These are phyloP conservation scores for Zygoascus bituminiphila DNA, from an alignment of 805 yeast genomes.

Conservation along the genomic window DNA sequence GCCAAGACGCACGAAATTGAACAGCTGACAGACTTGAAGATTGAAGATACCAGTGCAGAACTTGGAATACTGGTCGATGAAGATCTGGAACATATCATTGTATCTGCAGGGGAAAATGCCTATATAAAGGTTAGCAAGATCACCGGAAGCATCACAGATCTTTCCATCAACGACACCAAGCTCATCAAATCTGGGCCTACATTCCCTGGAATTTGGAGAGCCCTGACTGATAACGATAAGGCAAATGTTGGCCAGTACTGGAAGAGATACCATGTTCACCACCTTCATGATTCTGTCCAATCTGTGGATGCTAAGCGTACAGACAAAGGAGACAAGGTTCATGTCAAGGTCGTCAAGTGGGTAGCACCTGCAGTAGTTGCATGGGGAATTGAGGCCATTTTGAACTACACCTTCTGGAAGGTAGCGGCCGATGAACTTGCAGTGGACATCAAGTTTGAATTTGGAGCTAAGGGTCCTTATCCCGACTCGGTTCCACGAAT, in stretches of 20 bases:
- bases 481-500: constrained; percentile 29
- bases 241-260: constrained; percentile 23
- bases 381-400: constrained; percentile 23
- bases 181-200: constrained; percentile 5
- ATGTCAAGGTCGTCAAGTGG: constrained; percentile 14
- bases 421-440: constrained; percentile 4
- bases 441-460: constrained; percentile 8
- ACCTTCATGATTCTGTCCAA: constrained; percentile 14
- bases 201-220: constrained; percentile 11
- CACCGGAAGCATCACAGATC: constrained; percentile 9
- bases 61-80: background rate
- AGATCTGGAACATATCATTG: background rate
- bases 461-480: constrained; percentile 14
- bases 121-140: constrained; percentile 2
- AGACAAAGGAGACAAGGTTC: constrained; percentile 4
- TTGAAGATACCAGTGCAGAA: background rate
- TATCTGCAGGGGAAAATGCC: background rate
- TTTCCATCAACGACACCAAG: constrained; percentile 9
- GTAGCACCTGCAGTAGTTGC: constrained; percentile 23
- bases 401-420: constrained; percentile 10
- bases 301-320: constrained; percentile 1
- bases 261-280: constrained; percentile 24
- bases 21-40: background rate
- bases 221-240: constrained; percentile 12
- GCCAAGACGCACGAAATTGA: background rate